A percentile compares a stretch with the other conserved stretches of the same genome.
Conservation (phyloP, 2,329 filamentous ascomycete species). For the Sporothrix inflata region DNA sequence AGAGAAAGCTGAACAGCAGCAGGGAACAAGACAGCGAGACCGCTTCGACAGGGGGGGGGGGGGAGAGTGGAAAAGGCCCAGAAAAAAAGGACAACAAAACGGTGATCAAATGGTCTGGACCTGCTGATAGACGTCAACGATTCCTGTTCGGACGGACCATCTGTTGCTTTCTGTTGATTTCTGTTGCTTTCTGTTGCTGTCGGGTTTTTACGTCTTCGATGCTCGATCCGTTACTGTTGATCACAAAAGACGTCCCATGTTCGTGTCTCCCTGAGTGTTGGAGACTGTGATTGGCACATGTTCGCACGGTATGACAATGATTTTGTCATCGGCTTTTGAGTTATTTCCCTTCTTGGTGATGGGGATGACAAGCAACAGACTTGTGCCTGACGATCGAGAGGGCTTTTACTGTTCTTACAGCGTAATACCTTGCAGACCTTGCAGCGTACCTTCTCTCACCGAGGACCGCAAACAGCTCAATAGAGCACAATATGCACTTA, state of each 20-base stretch:
- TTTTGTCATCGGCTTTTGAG: neutral
- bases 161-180: neutral
- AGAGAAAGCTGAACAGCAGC: neutral
- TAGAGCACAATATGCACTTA: neutral
- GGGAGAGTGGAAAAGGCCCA: neutral
- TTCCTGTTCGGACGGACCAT: neutral
- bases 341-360: neutral
- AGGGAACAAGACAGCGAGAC: neutral
- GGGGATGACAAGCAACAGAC: neutral
- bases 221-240: neutral
- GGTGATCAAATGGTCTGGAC: conserved; percentile 16
- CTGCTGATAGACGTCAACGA: neutral
- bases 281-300: conserved; percentile 17
- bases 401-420: neutral
- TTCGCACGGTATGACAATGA: neutral
- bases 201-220: conserved; percentile 10
- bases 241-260: neutral
- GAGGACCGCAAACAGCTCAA: neutral
- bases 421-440: neutral
- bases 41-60: neutral
- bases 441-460: neutral
- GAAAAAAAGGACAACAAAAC: conserved; percentile 12
- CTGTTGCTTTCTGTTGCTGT: neutral
- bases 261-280: neutral
- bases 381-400: neutral